phyloP scores from a whole-genome alignment of 2,329 filamentous ascomycete genomes.

The Karstenula rhodostoma region DNA sequence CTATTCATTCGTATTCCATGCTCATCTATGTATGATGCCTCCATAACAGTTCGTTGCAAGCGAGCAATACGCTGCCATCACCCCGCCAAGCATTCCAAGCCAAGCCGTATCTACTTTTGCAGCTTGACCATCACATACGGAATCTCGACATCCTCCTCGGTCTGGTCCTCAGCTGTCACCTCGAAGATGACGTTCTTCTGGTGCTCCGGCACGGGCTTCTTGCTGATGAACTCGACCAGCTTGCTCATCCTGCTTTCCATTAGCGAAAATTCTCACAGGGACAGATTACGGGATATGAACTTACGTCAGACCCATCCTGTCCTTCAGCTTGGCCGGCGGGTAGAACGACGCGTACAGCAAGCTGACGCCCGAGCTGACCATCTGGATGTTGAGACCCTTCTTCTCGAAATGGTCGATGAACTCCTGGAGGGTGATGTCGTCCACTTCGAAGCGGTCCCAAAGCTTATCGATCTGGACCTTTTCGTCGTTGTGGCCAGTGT shows the following conservation, averaged over 20 bases:
- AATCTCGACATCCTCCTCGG: slow-evolving; percentile 93
- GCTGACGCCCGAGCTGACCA: slow-evolving; percentile 98
- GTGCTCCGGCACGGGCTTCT: slow-evolving; percentile 88
- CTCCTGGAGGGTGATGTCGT: slow-evolving; percentile 83
- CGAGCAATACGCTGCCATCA: not conserved
- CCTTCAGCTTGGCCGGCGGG: slow-evolving; percentile 80
- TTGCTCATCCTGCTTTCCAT: slow-evolving; percentile 75
- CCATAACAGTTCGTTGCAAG: not conserved
- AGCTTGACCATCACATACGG: slow-evolving; percentile 94
- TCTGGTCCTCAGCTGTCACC: slow-evolving; percentile 85
- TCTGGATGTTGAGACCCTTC: slow-evolving; percentile 81
- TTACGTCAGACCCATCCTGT: slow-evolving; percentile 76
- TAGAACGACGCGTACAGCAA: slow-evolving; percentile 95
- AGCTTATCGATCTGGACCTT: slow-evolving; percentile 90
- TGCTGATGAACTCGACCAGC: slow-evolving; percentile 86
- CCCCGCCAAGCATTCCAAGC: not conserved
- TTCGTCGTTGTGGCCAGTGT: slow-evolving; percentile 77
- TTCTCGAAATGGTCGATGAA: slow-evolving; percentile 83
- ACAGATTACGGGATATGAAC: slow-evolving; percentile 40
- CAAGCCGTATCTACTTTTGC: slow-evolving; percentile 47
- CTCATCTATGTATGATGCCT: slow-evolving; percentile 29
- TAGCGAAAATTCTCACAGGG: slow-evolving; percentile 21
- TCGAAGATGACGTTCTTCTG: slow-evolving; percentile 97
- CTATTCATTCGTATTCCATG: slow-evolving; percentile 20
- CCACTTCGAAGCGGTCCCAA: slow-evolving; percentile 95